Evolutionary conservation across 805 yeast genomes (phyloP), one percentile per base, ranked within the genome.

Genomic region (Metschnikowia shivogae): DNA sequence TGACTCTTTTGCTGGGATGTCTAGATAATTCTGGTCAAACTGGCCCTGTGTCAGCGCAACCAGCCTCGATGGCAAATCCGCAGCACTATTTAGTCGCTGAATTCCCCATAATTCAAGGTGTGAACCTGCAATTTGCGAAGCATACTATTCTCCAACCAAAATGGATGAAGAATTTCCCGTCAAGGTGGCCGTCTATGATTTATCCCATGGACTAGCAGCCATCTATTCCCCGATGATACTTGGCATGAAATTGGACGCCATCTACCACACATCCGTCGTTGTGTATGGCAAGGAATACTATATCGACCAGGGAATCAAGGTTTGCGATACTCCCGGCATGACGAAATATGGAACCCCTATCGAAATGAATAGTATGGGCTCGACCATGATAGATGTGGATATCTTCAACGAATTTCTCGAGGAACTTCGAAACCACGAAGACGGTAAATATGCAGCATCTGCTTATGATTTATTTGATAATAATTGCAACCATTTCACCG

Each of bases 401-500:
- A 60, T 81, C 3, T 65, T 80, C 14, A 62, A 66, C 31, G 86
- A 80, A 39, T 82, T 72, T 55, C 51, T 82, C 26, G 68, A 65
- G 3, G 84, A 81, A 36, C 60, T 81, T 26, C 58, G 62, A 28
- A 51, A 55, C 37, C 67, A 65, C 45, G 67, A 68, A 9, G 63
- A 61, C n/a, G 44, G 45, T 39, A 76, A 72, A 46, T 81, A 71
- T 53, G 59, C 67, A 12, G 74, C 80, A 7, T 67, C 65, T 7
- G 66, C 62, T 32, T 82, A 82, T 62, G 79, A 80, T 51, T 60
- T 82, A 46, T 80, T 82, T 47, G 72, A 73, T 43, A 82, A 82
- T 61, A 82, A 82, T 56, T 82, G 89, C 61, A 82, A 82, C 62
- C 83, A 84, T 61, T 82, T 83, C 62, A 72, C 84, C 14, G 75